Conservation (phyloP, 148 eudicot species). For the Persicaria maculosa region DNA sequence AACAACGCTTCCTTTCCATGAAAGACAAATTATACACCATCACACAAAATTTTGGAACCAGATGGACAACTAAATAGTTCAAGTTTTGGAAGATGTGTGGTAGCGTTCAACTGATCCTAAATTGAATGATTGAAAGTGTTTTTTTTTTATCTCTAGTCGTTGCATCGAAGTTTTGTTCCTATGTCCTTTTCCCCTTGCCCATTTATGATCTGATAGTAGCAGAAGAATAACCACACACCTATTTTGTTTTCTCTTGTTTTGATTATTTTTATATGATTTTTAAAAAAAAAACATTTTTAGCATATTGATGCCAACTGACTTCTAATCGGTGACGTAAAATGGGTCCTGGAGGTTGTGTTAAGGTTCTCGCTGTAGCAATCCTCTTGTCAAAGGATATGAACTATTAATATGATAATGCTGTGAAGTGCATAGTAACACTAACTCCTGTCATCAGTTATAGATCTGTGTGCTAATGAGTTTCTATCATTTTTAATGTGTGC, state of each 20-base stretch:
- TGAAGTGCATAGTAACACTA: neutral
- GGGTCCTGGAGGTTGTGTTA: neutral
- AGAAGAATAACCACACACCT: neutral
- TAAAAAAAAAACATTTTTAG: neutral
- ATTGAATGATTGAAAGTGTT: neutral
- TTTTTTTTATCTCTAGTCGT: neutral
- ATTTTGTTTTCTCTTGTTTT: neutral
- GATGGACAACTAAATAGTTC: neutral
- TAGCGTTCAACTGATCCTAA: slow-evolving; percentile 1
- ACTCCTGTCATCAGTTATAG: neutral
- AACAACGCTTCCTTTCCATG: slow-evolving; percentile 1
- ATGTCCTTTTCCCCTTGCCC: neutral
- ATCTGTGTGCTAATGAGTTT: neutral
- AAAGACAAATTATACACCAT: slow-evolving; percentile 1
- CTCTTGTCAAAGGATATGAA: neutral
- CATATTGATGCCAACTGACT: neutral
- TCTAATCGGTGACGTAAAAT: neutral
- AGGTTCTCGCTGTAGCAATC: neutral
- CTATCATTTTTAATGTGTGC: slow-evolving; percentile 1
- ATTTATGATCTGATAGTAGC: neutral
- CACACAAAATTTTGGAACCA: slow-evolving; percentile 8
- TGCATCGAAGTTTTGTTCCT: neutral
- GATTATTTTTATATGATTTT: neutral
- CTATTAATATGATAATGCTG: neutral
- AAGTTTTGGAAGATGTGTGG: slow-evolving; percentile 5